A percentile compares a stretch with the other conserved stretches of the same genome.
These are phyloP conservation scores for Verruconis gallopava DNA, from an alignment of 2,329 filamentous ascomycete species.

Conservation along the genomic window DNA sequence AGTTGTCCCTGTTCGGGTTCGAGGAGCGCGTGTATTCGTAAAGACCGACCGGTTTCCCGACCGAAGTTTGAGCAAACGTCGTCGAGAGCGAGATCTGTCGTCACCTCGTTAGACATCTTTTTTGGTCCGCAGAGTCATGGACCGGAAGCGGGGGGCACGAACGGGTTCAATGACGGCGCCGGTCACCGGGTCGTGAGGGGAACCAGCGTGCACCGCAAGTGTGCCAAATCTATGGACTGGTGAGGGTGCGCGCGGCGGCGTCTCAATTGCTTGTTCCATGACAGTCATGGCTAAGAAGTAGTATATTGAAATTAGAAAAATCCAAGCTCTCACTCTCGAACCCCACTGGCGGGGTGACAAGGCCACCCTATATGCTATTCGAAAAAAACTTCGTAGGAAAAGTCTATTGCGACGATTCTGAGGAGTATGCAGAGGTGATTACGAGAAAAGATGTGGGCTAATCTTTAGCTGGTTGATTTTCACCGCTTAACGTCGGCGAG, in stretches of 20 bases:
- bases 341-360: no score
- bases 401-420: no score
- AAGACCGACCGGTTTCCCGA: slow-evolving; percentile 72
- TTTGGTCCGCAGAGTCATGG: neutral
- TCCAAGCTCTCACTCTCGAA: no score
- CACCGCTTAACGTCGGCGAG: no score
- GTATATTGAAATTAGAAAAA: no score
- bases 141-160: no score
- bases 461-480: no score
- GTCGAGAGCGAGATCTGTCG: slow-evolving; percentile 79
- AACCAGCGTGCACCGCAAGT: slow-evolving; percentile 84
- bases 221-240: slow-evolving; percentile 79
- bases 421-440: no score
- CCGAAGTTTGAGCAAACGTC: slow-evolving; percentile 82
- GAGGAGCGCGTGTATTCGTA: slow-evolving; percentile 91
- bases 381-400: no score
- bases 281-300: slow-evolving; percentile 27
- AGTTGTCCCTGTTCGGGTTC: slow-evolving; percentile 89
- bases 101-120: neutral
- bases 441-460: no score
- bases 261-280: slow-evolving; percentile 48
- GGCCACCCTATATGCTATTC: no score
- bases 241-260: slow-evolving; percentile 58
- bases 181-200: slow-evolving; percentile 78
- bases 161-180: slow-evolving; percentile 88